Evolutionary conservation across 495 filamentous ascomycete species (phyloP).

Genomic region (Daldinia decipiens): DNA sequence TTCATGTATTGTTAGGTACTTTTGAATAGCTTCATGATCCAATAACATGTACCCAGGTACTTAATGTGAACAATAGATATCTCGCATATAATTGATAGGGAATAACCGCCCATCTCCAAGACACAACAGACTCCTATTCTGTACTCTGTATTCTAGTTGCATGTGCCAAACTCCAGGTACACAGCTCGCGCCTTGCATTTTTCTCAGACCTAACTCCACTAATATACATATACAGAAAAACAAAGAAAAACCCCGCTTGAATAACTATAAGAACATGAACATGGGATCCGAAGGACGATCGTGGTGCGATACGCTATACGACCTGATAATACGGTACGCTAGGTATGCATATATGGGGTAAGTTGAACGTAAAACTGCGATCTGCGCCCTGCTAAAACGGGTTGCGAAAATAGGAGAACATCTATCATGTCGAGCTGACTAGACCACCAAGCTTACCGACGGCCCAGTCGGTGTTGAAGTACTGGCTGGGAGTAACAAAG

Average conservation of each 20-base stretch:
- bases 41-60: not conserved
- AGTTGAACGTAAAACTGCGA: slow-evolving; percentile 13
- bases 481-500: slow-evolving; percentile 83
- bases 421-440: slow-evolving; percentile 29
- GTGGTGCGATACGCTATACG: slow-evolving; percentile 1
- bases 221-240: slow-evolving; percentile 27
- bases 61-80: not conserved
- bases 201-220: slow-evolving; percentile 21
- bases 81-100: not conserved
- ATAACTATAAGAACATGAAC: slow-evolving; percentile 27
- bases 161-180: slow-evolving; percentile 5
- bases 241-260: slow-evolving; percentile 9
- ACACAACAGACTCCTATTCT: slow-evolving; percentile 1
- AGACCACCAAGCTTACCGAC: slow-evolving; percentile 15
- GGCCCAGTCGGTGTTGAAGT: slow-evolving; percentile 41
- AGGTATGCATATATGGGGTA: not conserved
- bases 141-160: slow-evolving; percentile 9
- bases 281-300: not conserved
- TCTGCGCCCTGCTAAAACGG: slow-evolving; percentile 14
- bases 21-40: slow-evolving; percentile 8
- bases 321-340: not conserved
- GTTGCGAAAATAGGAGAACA: slow-evolving; percentile 1
- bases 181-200: slow-evolving; percentile 22
- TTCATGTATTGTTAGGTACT: too few relatives aligned
- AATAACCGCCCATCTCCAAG: not conserved